Conservation (phyloP, 768 basidiomycete genomes). For the Tricholoma bakamatsutake region DNA sequence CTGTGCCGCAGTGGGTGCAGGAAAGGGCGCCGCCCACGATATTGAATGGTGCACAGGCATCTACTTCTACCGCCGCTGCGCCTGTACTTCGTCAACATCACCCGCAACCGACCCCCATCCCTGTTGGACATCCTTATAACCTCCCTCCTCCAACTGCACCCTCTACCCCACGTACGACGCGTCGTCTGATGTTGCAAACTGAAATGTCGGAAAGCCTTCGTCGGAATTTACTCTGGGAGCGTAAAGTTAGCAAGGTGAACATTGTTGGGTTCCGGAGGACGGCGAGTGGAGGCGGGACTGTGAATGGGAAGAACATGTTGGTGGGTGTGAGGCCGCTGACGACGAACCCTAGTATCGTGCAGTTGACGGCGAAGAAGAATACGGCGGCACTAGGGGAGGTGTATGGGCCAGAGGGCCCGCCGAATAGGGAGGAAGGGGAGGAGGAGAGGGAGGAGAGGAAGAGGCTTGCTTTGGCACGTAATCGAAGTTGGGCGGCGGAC, state of each 20-base stretch:
- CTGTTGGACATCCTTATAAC: slow-evolving; percentile 65
- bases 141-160: slow-evolving; percentile 60
- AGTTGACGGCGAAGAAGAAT: slow-evolving; percentile 32
- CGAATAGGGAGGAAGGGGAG: slow-evolving; percentile 13
- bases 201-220: slow-evolving; percentile 84
- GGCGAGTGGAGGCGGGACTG: slow-evolving; percentile 11
- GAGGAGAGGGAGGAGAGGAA: slow-evolving; percentile 35
- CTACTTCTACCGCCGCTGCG: slow-evolving; percentile 1
- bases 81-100: slow-evolving; percentile 6
- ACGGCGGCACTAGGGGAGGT: slow-evolving; percentile 15
- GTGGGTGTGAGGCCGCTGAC: slow-evolving; percentile 18
- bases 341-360: slow-evolving; percentile 33
- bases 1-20: slow-evolving; percentile 20
- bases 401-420: neutral
- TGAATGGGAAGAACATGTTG: slow-evolving; percentile 10
- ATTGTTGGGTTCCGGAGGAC: slow-evolving; percentile 30
- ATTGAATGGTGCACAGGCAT: neutral
- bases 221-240: slow-evolving; percentile 76
- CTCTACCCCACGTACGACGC: slow-evolving; percentile 80
- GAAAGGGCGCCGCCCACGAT: neutral
- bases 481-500: slow-evolving; percentile 58
- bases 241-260: slow-evolving; percentile 55
- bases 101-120: slow-evolving; percentile 43
- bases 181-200: slow-evolving; percentile 75
- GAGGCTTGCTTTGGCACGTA: slow-evolving; percentile 46